Evolutionary conservation across 345 rosid genomes (phyloP).

Genomic region (Lenwebbia sp.): DNA sequence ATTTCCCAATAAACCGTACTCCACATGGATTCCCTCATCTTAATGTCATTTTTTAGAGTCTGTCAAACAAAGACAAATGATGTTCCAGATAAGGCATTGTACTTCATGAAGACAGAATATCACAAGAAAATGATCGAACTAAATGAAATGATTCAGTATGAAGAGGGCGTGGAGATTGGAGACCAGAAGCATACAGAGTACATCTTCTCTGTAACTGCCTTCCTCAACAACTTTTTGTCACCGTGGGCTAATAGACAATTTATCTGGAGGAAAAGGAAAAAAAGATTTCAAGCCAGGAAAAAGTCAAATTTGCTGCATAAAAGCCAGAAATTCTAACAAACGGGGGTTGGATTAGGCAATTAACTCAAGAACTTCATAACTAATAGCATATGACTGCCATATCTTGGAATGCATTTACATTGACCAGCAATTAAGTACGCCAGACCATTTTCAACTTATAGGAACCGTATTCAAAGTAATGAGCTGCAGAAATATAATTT

Average conservation of each 20-base stretch:
- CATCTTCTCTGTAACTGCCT: conserved; percentile 80
- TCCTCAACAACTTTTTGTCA: conserved; percentile 67
- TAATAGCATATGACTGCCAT: not conserved
- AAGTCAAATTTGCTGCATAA: not conserved
- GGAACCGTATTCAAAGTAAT: not conserved
- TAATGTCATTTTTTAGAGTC: conserved; percentile 85
- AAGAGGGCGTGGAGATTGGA: not conserved
- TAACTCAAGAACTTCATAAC: not conserved
- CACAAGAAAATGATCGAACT: not conserved
- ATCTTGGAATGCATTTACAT: not conserved
- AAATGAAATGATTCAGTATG: not conserved
- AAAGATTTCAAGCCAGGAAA: not conserved
- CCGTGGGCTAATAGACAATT: conserved; percentile 60
- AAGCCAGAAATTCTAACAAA: not conserved
- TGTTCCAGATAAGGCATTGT: not conserved
- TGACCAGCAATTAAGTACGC: not conserved
- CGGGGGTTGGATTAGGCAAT: not conserved
- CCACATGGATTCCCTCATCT: conserved; percentile 75
- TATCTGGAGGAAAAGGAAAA: conserved; percentile 36
- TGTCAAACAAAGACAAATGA: conserved; percentile 6
- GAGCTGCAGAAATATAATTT: not conserved
- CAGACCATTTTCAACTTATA: not conserved
- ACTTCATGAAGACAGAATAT: not conserved
- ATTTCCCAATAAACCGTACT: conserved; percentile 70
- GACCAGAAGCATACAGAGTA: conserved; percentile 65